Evolutionary conservation across 345 rosid species (phyloP), one percentile per base, ranked within the genome.

Genomic region (Syzygium grande): DNA sequence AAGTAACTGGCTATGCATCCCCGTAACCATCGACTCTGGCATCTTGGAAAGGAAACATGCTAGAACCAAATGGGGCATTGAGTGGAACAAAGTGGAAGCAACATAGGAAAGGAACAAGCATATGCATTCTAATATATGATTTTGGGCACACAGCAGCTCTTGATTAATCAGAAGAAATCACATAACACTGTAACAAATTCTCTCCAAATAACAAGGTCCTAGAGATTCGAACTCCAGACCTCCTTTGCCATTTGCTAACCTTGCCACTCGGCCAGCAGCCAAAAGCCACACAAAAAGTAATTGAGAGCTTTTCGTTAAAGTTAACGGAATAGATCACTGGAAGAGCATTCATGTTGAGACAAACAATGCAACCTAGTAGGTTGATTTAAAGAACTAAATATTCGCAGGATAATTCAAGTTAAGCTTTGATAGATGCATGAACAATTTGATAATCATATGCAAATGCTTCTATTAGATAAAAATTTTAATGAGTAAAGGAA

Each of bases 341-440:
- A 61, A 61, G 73, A n/a, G 73, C 34, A 61, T 61, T 61, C 30
- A 61, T 61, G 27, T 61, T 13, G 0, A 61, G 34, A 29, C 73
- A 61, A 61, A 13, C 0, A n/a, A 61, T n/a, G 34, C 73, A 15
- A 52, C 54, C 54, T 52, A 52, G 17, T 52, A 61, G 34, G 73
- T 0, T 61, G 34, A n/a, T 0, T 61, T 61, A 61, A 27, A 61
- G 73, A n/a, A 0, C 0, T 61, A 59, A 1, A 59, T 59, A 13
- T n/a, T 59, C 30, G 6, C 0, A 2, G 4, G 68, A 61, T 61
- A 13, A 61, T 61, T 61, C 68, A 61, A 61, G 2, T 12, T 14
- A 59, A n/a, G 9, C 9, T 61, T n/a, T 61, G 34, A n/a, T n/a
- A 61, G 73, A 61, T n/a, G 5, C 73, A 61, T 16, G 68, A 59